These are phyloP conservation scores for Gaertneriomyces sp. DNA, from an alignment of 192 early-diverging fungal genomes.

Conservation along the genomic window DNA sequence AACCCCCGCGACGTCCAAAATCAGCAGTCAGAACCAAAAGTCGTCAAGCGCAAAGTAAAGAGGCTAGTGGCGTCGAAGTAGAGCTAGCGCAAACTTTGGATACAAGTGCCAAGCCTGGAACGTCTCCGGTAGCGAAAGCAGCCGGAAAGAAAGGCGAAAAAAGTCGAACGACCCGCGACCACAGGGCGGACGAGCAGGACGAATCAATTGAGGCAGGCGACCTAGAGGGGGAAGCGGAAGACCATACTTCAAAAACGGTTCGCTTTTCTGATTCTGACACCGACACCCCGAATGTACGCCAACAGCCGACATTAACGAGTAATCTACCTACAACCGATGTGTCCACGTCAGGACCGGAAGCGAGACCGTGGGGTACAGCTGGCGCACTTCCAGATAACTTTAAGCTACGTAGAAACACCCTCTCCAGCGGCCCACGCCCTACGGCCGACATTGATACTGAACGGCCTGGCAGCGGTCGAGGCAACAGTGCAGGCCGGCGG, in stretches of 20 bases:
- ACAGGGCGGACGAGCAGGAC: background rate
- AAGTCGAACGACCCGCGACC: background rate
- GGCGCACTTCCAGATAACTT: constrained; percentile 42
- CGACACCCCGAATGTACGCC: background rate
- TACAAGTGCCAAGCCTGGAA: background rate
- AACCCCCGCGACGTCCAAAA: background rate
- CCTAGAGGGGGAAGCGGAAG: no score
- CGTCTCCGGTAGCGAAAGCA: background rate
- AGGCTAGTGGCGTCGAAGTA: background rate
- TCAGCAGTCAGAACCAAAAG: background rate
- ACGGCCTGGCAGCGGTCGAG: no score
- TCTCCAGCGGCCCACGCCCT: constrained; percentile 41
- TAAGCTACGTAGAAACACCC: constrained; percentile 40
- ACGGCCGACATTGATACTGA: constrained; percentile 16
- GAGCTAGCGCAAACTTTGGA: background rate
- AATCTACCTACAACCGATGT: background rate
- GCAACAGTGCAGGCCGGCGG: no score
- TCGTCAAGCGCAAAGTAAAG: background rate
- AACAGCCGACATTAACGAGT: constrained; percentile 1
- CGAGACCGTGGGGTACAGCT: constrained; percentile 18
- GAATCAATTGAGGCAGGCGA: no score
- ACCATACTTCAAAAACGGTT: no score
- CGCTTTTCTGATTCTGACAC: no score
- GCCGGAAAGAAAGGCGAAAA: background rate
- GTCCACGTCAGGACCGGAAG: background rate